phyloP scores from a whole-genome alignment of 495 filamentous ascomycete genomes.

The Saxophila tyrrhenica region DNA sequence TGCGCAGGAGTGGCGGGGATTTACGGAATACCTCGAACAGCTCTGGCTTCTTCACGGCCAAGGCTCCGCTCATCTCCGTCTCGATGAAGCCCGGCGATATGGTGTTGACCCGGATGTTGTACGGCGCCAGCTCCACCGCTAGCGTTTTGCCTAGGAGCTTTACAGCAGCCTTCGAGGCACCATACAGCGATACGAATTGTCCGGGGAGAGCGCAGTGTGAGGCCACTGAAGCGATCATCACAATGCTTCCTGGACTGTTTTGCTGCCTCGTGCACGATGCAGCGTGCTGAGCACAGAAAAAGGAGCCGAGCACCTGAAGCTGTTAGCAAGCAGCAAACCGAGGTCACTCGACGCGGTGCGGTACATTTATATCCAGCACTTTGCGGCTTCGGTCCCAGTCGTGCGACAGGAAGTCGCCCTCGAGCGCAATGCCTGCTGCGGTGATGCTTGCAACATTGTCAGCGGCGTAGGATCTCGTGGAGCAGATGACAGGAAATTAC shows the following conservation, averaged over 20 bases:
- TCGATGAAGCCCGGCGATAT: constrained; percentile 2
- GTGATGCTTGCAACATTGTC: constrained; percentile 10
- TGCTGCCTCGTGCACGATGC: not conserved
- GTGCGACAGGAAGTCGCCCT: constrained; percentile 17
- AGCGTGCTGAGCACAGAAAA: too few relatives aligned
- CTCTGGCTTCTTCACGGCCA: too few relatives aligned
- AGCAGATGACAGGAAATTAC: not conserved
- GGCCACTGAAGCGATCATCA: not conserved
- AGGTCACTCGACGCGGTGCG: constrained; percentile 8
- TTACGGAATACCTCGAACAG: too few relatives aligned
- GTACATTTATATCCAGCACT: constrained; percentile 16
- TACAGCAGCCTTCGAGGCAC: not conserved
- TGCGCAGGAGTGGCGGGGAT: too few relatives aligned
- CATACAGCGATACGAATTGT: not conserved
- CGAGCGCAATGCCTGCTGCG: constrained; percentile 18
- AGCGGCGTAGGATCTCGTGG: not conserved
- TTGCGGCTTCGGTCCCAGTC: constrained; percentile 6
- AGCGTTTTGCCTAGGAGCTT: not conserved
- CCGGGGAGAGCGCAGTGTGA: not conserved
- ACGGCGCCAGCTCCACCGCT: not conserved
- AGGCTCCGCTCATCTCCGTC: too few relatives aligned
- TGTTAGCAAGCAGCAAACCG: too few relatives aligned
- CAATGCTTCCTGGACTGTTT: not conserved
- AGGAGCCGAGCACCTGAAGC: too few relatives aligned
- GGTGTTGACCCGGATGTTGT: constrained; percentile 1